phyloP scores from a whole-genome alignment of 495 filamentous ascomycete genomes.

The Chaetomium fimeti region DNA sequence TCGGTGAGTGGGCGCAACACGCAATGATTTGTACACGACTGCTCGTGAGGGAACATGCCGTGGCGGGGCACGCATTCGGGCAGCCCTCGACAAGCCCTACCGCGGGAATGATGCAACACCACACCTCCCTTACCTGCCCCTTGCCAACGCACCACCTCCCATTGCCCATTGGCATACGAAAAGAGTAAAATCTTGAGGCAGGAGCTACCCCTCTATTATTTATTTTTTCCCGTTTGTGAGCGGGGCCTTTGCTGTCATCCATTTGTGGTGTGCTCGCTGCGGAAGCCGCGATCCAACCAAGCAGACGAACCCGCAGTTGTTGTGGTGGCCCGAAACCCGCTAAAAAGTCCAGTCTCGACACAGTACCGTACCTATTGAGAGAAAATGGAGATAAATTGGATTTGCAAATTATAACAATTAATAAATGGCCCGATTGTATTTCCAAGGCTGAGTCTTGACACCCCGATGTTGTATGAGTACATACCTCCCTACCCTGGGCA shows the following conservation, averaged over 20 bases:
- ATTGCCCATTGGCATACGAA: conserved; percentile 12
- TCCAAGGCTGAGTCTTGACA: not conserved
- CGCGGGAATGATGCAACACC: conserved; percentile 18
- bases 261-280: conserved; percentile 5
- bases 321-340: conserved; percentile 9
- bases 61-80: conserved; percentile 7
- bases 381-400: conserved; percentile 3
- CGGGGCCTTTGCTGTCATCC: conserved; percentile 28
- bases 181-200: not conserved
- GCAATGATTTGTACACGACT: conserved; percentile 23
- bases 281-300: conserved; percentile 30
- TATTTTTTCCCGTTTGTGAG: conserved; percentile 15
- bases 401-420: conserved; percentile 1
- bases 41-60: not conserved
- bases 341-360: not conserved
- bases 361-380: too few species aligned
- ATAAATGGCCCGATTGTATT: not conserved
- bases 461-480: not conserved
- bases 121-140: conserved; percentile 17
- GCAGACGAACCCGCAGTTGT: conserved; percentile 3
- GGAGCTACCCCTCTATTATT: conserved; percentile 14
- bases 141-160: conserved; percentile 4
- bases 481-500: not conserved
- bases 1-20: conserved; percentile 24
- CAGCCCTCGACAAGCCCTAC: conserved; percentile 21